Evolutionary conservation across 495 filamentous ascomycete genomes (phyloP), one percentile per base, ranked within the genome.

Genomic region (Penicilliopsis zonata): DNA sequence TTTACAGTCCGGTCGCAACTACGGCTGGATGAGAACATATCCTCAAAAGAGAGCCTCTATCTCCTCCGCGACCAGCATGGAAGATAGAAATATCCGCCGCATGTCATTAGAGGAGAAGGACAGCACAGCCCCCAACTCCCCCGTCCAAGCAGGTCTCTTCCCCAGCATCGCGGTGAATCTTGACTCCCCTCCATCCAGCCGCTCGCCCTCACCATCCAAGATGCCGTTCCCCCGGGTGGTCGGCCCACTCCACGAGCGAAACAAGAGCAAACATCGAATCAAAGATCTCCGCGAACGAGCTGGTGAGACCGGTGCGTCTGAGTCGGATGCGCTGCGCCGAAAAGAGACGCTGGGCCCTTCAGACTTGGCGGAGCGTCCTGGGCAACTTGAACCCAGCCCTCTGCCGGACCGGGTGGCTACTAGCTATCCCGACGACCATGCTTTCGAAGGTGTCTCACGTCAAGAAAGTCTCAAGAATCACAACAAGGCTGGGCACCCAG

Each of bases 131-230:
- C 61, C 68, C 9, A 65, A 55, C 37, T 67, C 69, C 32, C 65
- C 67, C 12, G 41, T 49, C n/a, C 47, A 55, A 9, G 31, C 49
- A 13, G 40, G 50, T n/a, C 63, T 65, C 29, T 63, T 73, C 33
- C 72, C 72, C 4, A 73, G 69, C 36, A 71, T 76, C 39, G 61
- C 69, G 8, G 67, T 66, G 21, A 70, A 72, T 39, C 31, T 74
- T n/a, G n/a, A n/a, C 10, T 74, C 70, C 13, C 57, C 66, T 7
- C 61, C 68, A 2, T 58, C 53, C 4, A 76, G 70, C 38, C 61
- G 70, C 21, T 61, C 57, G 17, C 47, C 61, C 1, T 76, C 71
- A 15, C 70, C 70, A 30, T 44, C 52, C 1, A 65, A 68, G 40
- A 66, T 48, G 36, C 49, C 56, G 5, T 45, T 71, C 14, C 52